These are phyloP conservation scores for Arctostaphylos glauca DNA, from an alignment of 148 eudicot genomes.

Conservation along the genomic window DNA sequence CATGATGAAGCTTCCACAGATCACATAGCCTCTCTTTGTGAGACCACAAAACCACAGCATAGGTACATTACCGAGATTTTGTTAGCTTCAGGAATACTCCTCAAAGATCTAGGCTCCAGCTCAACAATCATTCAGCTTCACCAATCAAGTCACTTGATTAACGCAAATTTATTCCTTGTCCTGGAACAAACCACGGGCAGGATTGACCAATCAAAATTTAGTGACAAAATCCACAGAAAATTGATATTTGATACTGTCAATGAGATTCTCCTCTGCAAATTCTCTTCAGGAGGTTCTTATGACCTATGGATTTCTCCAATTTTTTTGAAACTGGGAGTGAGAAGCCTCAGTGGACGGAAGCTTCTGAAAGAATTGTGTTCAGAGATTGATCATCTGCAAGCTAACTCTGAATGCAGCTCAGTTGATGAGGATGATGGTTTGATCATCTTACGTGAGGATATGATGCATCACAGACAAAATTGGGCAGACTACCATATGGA, in stretches of 20 bases:
- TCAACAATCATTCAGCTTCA: conserved; percentile 26
- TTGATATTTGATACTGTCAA: conserved; percentile 64
- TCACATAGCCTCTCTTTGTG: conserved; percentile 22
- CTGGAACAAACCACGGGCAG: conserved; percentile 54
- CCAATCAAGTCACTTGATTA: conserved; percentile 40
- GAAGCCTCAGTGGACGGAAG: conserved; percentile 31
- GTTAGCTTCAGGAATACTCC: conserved; percentile 49
- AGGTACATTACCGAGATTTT: conserved; percentile 54
- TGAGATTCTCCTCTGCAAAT: conserved; percentile 46
- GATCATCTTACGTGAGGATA: conserved; percentile 48
- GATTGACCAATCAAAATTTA: conserved; percentile 22
- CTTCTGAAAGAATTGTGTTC: conserved; percentile 47
- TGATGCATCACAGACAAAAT: conserved; percentile 33
- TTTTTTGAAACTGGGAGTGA: conserved; percentile 8
- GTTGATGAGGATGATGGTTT: conserved; percentile 45
- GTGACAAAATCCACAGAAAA: conserved; percentile 36
- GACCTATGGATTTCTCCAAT: conserved; percentile 25
- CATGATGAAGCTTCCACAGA: conserved; percentile 24
- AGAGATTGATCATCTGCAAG: conserved; percentile 50
- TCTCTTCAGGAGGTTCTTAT: conserved; percentile 29
- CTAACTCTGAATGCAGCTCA: conserved; percentile 27
- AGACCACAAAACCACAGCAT: conserved; percentile 33
- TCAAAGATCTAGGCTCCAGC: conserved; percentile 34
- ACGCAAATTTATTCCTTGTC: conserved; percentile 57
- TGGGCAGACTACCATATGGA: conserved; percentile 44